Evolutionary conservation across 805 yeast genomes (phyloP).

Genomic region (Candida insectalens): DNA sequence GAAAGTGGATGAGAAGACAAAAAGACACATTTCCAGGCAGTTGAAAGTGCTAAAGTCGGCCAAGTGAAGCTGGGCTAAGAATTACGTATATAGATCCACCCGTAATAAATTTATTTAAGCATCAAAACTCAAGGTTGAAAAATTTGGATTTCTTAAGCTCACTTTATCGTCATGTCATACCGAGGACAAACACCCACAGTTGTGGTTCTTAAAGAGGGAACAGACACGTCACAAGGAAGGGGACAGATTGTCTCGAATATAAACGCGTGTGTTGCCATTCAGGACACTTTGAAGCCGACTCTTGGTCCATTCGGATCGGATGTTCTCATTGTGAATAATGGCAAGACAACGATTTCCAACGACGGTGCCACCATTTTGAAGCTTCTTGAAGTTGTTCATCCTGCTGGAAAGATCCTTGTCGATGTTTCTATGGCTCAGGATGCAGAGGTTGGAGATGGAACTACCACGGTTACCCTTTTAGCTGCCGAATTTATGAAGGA

Average conservation of each 20-base stretch:
- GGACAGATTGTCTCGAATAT: constrained; percentile 94
- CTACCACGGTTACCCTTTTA: constrained; percentile 87
- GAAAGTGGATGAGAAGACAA: background rate
- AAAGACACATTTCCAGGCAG: no score
- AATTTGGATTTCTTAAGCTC: no score
- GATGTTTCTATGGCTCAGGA: constrained; percentile 95
- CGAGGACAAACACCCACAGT: constrained; percentile 96
- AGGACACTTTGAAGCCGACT: constrained; percentile 90
- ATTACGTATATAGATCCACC: no score
- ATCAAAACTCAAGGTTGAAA: no score
- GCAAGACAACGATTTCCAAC: constrained; percentile 90
- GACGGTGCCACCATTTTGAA: constrained; percentile 97
- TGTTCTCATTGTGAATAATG: constrained; percentile 77
- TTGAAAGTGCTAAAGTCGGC: no score
- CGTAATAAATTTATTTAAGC: no score
- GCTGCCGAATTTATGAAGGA: constrained; percentile 95
- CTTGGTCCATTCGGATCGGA: constrained; percentile 97
- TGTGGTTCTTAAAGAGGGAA: constrained; percentile 95
- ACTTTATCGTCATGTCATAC: constrained; percentile 78
- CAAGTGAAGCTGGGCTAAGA: no score
- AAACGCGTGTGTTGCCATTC: constrained; percentile 95
- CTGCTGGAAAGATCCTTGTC: constrained; percentile 94
- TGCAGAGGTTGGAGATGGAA: constrained; percentile 98
- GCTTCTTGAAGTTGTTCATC: constrained; percentile 90
- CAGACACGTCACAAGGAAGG: constrained; percentile 92